Evolutionary conservation across 2,329 filamentous ascomycete genomes (phyloP), one percentile per base, ranked within the genome.

Genomic region (Raffaelea arxii): DNA sequence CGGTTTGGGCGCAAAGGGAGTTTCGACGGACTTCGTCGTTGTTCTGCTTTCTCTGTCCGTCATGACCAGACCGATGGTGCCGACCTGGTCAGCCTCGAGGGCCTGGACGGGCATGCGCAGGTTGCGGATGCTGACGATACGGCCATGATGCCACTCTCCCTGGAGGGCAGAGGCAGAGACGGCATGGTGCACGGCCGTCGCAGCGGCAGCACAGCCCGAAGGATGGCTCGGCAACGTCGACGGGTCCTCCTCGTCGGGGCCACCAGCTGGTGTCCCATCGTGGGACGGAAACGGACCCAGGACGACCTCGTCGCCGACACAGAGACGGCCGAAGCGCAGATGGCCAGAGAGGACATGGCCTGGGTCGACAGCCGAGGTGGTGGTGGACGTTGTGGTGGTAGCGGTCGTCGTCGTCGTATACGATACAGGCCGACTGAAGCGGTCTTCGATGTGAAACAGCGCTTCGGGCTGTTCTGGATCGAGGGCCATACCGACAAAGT

Each of bases 401-500:
- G 18, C n/a, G 11, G 37, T 21, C 7, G 46, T 69, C 62, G 64
- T 61, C n/a, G 67, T 61, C 4, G 75, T 70, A 51, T 80, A 80
- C 2, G 80, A 78, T 1, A 77, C 75, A 1, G 83, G 77, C 14
- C 90, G 75, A 48, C 77, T 85, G 62, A 94, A 97, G 1, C 89
- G 80, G 55, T 96, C 91, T 59, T 97, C 91, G 22, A 97, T 77
- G 58, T 96, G 86, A 58, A 97, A 97, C 2, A 96, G 66, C 27
- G 77, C 77, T 4, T 69, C 68, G 2, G 80, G 77, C 46, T 77
- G 73, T 49, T 80, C 72, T 1, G 78, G 77, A 48, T 80, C 79
- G 45, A 79, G 58, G 2, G 68, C 68, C 37, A 67, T 66, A 1
- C 74, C 74, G n/a, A 74, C 64, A 50, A 72, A 77, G 53, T 80